phyloP scores from a whole-genome alignment of 1,284 basidiomycete genomes.

The Macrocystidia cucumis region DNA sequence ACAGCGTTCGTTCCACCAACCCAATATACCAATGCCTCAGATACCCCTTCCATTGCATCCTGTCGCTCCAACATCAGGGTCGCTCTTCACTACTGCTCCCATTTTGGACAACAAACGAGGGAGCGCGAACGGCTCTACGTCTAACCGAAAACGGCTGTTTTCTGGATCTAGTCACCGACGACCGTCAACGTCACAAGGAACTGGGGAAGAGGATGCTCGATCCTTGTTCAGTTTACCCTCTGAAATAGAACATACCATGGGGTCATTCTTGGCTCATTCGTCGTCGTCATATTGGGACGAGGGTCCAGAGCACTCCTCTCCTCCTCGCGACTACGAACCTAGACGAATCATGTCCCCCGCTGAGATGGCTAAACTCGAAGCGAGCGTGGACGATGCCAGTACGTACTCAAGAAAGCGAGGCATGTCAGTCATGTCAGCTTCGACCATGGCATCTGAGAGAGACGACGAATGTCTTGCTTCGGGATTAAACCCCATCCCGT shows the following conservation, averaged over 20 bases:
- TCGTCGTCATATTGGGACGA: constrained; percentile 45
- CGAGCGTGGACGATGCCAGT: constrained; percentile 27
- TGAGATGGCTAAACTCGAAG: constrained; percentile 54
- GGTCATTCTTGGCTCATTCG: constrained; percentile 18
- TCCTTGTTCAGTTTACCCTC: constrained; percentile 45
- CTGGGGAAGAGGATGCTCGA: constrained; percentile 39
- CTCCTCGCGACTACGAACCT: constrained; percentile 39
- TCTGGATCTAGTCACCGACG: constrained; percentile 44
- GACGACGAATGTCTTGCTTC: constrained; percentile 12
- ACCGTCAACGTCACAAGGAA: constrained; percentile 39
- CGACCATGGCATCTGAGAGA: constrained; percentile 22
- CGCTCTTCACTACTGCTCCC: constrained; percentile 12
- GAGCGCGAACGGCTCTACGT: constrained; percentile 21
- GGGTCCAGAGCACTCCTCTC: constrained; percentile 17
- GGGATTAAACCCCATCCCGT: constrained; percentile 6
- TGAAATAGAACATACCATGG: constrained; percentile 24
- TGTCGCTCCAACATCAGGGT: constrained; percentile 16
- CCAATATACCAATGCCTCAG: constrained; percentile 30
- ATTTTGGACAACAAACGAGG: constrained; percentile 21
- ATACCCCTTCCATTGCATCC: constrained; percentile 23
- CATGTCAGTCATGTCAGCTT: constrained; percentile 27
- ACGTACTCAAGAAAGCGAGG: constrained; percentile 19
- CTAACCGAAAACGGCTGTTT: constrained; percentile 49
- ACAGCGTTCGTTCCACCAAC: constrained; percentile 39
- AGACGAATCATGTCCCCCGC: constrained; percentile 62